phyloP scores from a whole-genome alignment of 2,329 filamentous ascomycete genomes.

The Fusarium chaquense region DNA sequence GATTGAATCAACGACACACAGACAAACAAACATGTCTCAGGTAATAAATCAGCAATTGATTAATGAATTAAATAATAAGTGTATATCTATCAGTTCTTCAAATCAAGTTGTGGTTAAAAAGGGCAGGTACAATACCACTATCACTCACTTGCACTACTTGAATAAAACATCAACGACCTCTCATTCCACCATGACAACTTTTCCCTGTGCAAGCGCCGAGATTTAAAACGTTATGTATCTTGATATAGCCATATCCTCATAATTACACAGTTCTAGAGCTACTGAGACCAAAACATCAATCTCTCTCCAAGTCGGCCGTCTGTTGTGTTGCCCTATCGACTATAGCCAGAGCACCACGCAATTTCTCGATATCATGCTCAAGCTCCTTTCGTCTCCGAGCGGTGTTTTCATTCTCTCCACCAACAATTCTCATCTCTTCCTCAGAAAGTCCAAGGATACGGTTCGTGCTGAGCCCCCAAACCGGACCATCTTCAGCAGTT shows the following conservation, averaged over 20 bases:
- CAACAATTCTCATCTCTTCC: slow-evolving; percentile 25
- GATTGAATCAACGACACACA: not conserved
- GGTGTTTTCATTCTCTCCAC: slow-evolving; percentile 36
- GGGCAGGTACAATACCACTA: no score
- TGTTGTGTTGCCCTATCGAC: slow-evolving; percentile 35
- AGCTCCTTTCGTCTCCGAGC: slow-evolving; percentile 29
- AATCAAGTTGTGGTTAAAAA: no score
- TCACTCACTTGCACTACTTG: no score
- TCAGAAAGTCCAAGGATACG: slow-evolving; percentile 23
- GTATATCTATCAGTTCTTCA: no score
- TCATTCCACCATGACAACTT: not conserved
- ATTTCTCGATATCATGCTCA: slow-evolving; percentile 35
- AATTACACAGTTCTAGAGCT: not conserved
- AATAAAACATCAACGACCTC: not conserved
- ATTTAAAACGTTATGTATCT: no score
- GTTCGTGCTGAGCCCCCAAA: slow-evolving; percentile 24
- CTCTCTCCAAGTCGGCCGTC: slow-evolving; percentile 11
- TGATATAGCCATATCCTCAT: no score
- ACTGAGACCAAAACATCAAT: not conserved
- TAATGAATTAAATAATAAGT: no score
- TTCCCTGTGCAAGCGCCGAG: not conserved
- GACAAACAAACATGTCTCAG: not conserved
- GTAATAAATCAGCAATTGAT: no score
- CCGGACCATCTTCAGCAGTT: slow-evolving; percentile 31
- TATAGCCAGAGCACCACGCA: slow-evolving; percentile 29